Evolutionary conservation across 192 early-diverging fungal species (phyloP).

Genomic region (Mortierella antarctica): DNA sequence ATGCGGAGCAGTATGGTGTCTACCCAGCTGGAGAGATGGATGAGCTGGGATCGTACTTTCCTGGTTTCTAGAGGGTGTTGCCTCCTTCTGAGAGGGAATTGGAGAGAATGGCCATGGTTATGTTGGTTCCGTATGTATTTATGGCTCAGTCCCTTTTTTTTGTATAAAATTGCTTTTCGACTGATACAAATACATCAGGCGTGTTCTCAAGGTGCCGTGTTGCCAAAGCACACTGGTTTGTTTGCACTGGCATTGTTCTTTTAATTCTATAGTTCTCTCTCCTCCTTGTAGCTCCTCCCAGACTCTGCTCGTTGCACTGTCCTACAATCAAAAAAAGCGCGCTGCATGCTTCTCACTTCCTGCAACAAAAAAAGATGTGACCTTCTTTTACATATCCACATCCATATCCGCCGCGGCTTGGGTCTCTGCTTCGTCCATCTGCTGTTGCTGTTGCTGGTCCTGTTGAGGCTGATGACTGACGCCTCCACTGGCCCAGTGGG

Average conservation of each 20-base stretch:
- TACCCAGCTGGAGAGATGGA: constrained; percentile 61
- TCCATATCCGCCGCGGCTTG: constrained; percentile 39
- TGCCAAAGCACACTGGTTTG: background rate
- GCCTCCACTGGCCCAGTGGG: constrained; percentile 37
- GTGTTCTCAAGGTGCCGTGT: background rate
- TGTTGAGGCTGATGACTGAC: constrained; percentile 20
- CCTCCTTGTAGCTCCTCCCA: background rate
- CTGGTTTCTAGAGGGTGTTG: constrained; percentile 67
- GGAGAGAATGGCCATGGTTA: background rate
- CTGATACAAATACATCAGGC: background rate
- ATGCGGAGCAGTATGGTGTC: constrained; percentile 87
- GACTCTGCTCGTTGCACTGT: background rate
- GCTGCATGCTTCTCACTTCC: too few species aligned
- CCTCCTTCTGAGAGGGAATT: background rate
- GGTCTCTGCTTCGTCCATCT: constrained; percentile 6
- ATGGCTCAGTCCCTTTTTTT: too few species aligned
- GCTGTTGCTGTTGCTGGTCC: background rate
- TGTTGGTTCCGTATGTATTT: background rate
- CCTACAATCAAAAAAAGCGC: too few species aligned
- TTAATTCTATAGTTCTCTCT: background rate
- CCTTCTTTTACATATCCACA: constrained; percentile 28
- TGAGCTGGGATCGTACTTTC: constrained; percentile 81
- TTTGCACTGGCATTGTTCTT: too few species aligned
- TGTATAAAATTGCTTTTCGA: too few species aligned
- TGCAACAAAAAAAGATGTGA: too few species aligned